These are phyloP conservation scores for Fistulina hepatica DNA, from an alignment of 1,284 basidiomycete species.

Conservation along the genomic window DNA sequence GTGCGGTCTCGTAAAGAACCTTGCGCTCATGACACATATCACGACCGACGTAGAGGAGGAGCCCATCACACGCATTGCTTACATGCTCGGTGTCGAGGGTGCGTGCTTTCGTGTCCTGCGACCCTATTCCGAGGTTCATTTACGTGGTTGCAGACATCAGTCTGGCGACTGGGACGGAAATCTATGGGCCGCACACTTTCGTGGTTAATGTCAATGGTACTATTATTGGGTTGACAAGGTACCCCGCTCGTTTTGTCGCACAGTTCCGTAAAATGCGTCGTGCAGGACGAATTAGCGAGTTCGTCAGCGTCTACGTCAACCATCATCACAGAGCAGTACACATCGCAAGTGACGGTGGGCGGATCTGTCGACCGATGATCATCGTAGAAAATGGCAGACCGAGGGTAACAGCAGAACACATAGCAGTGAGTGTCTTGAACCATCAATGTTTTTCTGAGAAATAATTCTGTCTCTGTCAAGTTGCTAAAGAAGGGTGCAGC, in stretches of 20 bases:
- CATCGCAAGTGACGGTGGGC: constrained; percentile 95
- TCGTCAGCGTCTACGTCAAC: constrained; percentile 96
- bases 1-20: constrained; percentile 96
- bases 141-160: constrained; percentile 84
- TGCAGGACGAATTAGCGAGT: constrained; percentile 89
- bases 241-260: constrained; percentile 77
- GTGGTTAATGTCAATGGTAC: constrained; percentile 97
- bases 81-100: constrained; percentile 95
- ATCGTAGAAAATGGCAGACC: constrained; percentile 85
- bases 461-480: constrained; percentile 29
- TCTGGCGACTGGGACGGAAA: constrained; percentile 88
- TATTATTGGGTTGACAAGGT: constrained; percentile 87
- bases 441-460: not conserved
- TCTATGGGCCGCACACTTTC: constrained; percentile 86
- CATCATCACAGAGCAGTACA: constrained; percentile 92
- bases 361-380: constrained; percentile 97
- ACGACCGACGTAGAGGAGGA: constrained; percentile 98
- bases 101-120: constrained; percentile 15
- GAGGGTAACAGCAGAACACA: constrained; percentile 75
- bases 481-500: constrained; percentile 72
- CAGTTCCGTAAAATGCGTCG: constrained; percentile 90
- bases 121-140: constrained; percentile 9
- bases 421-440: constrained; percentile 41
- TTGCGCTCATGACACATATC: constrained; percentile 99
- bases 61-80: constrained; percentile 83